Conservation (phyloP, 257 asterid species). For the Misopates orontium region DNA sequence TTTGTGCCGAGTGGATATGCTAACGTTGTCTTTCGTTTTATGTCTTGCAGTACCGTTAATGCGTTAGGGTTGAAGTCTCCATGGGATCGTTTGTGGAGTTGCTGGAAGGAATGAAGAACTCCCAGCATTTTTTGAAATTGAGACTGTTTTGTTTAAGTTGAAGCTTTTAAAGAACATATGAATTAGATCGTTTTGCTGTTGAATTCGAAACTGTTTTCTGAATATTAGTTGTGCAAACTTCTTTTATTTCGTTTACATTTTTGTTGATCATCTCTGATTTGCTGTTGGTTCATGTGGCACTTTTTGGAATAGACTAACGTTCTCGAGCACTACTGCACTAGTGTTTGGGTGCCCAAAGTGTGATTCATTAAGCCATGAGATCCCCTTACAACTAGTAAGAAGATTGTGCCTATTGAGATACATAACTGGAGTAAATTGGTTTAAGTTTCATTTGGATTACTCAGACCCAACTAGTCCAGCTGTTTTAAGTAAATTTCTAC, state of each 20-base stretch:
- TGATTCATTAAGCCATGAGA: no score
- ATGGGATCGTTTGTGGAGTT: neutral
- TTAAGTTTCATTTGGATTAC: no score
- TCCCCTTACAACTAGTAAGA: no score
- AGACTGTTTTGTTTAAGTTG: neutral
- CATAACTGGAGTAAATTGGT: no score
- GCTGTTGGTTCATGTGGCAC: neutral
- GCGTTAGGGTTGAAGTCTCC: neutral
- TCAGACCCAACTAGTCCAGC: no score
- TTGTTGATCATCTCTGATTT: neutral
- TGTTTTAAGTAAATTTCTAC: no score
- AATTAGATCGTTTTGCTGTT: neutral
- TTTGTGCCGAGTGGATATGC: neutral
- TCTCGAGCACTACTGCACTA: no score
- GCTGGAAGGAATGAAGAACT: neutral
- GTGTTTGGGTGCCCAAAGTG: no score
- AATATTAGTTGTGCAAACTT: neutral
- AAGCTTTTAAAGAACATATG: neutral
- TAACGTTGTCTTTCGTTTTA: neutral
- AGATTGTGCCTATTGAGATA: no score
- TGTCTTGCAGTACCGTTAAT: conserved; percentile 31
- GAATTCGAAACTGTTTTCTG: neutral
- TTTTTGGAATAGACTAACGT: no score
- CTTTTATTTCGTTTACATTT: neutral
- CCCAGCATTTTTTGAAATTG: neutral